Evolutionary conservation across 2,329 filamentous ascomycete species (phyloP).

Genomic region (Fusarium pseudograminearum): DNA sequence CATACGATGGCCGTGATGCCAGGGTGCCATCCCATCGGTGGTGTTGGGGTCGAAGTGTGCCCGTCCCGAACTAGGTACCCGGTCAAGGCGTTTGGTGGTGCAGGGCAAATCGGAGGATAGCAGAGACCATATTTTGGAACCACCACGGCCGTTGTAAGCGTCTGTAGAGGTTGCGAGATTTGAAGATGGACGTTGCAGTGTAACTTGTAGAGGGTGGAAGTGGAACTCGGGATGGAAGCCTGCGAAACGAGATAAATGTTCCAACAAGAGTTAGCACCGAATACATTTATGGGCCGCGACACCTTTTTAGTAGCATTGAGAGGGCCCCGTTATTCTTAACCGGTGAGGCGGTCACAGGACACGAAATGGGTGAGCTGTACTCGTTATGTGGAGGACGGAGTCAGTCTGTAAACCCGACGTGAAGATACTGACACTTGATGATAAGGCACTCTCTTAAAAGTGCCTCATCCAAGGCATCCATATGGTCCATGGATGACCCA

Average conservation of each 20-base stretch:
- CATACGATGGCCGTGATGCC: constrained; percentile 42
- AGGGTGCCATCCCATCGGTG: constrained; percentile 40
- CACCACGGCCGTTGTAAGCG: constrained; percentile 10
- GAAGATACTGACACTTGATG: not conserved
- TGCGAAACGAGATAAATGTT: constrained; percentile 13
- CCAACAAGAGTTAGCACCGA: constrained; percentile 15
- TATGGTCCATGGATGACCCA: constrained; percentile 6
- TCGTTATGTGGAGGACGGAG: not conserved
- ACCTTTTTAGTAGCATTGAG: constrained; percentile 21
- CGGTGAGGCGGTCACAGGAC: constrained; percentile 41
- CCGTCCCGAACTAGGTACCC: constrained; percentile 41
- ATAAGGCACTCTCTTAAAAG: constrained; percentile 17
- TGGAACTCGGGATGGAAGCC: constrained; percentile 41
- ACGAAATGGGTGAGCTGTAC: constrained; percentile 32
- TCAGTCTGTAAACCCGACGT: not conserved
- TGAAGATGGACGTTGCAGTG: constrained; percentile 34
- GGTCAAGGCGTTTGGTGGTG: constrained; percentile 34
- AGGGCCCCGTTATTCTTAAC: constrained; percentile 16
- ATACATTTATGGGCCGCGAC: constrained; percentile 20
- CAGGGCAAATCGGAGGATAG: constrained; percentile 26
- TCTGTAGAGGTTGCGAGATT: constrained; percentile 42
- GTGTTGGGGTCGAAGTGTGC: constrained; percentile 34
- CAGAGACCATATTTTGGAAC: constrained; percentile 24
- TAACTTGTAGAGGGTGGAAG: constrained; percentile 19
- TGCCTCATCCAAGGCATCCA: constrained; percentile 5